These are phyloP conservation scores for Syncephalis plumigaleata DNA, from an alignment of 371 early-diverging fungal species.

Conservation along the genomic window DNA sequence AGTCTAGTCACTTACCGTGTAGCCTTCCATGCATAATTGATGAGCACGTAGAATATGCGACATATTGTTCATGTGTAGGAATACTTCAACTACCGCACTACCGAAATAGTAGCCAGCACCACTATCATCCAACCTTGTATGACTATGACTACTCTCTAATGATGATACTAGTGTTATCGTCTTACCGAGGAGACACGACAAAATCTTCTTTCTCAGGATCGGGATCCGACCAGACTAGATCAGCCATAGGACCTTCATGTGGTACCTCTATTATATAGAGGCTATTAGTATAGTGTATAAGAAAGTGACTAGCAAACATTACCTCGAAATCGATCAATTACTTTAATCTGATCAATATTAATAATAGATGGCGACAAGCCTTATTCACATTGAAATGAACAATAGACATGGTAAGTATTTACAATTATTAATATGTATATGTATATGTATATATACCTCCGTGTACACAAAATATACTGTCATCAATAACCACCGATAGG, in stretches of 20 bases:
- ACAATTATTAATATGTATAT: background rate
- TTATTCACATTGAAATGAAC: too few species aligned
- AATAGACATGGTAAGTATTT: background rate
- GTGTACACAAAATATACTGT: slow-evolving; percentile 88
- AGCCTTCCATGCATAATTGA: slow-evolving; percentile 94
- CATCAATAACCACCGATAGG: slow-evolving; percentile 78
- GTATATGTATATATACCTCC: slow-evolving; percentile 87
- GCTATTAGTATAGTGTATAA: background rate
- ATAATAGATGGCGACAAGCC: slow-evolving; percentile 83
- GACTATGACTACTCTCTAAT: background rate
- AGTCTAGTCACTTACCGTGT: slow-evolving; percentile 37
- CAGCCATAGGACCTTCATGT: slow-evolving; percentile 97
- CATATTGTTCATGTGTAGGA: slow-evolving; percentile 69
- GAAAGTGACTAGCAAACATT: too few species aligned
- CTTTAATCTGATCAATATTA: slow-evolving; percentile 81
- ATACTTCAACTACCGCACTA: slow-evolving; percentile 60
- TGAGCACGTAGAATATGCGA: slow-evolving; percentile 86
- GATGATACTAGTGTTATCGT: background rate
- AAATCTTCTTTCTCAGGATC: slow-evolving; percentile 64
- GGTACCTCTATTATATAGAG: slow-evolving; percentile 60
- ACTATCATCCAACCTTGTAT: slow-evolving; percentile 14
- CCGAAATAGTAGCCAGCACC: slow-evolving; percentile 95
- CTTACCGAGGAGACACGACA: slow-evolving; percentile 62
- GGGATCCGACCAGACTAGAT: slow-evolving; percentile 98
- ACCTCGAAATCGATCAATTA: slow-evolving; percentile 82